Percentiles rank a stretch among this genome's conserved stretches.
phyloP scores from a whole-genome alignment of 2,329 filamentous ascomycete species.

The Neophaeococcomyces aloes region DNA sequence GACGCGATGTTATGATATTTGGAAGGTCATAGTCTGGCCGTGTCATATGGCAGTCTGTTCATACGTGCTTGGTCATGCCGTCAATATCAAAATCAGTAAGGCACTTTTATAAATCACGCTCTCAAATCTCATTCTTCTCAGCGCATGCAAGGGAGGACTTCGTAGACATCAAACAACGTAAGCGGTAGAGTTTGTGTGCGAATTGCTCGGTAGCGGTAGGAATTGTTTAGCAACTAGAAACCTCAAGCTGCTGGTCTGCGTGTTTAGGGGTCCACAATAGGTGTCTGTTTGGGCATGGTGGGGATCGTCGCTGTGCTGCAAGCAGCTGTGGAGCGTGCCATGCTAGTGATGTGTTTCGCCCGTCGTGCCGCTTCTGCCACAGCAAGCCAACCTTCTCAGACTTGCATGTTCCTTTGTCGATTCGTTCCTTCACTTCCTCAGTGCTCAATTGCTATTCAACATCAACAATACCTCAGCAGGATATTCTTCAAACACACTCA shows the following conservation, averaged over 20 bases:
- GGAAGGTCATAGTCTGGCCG: constrained; percentile 4
- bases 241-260: background rate
- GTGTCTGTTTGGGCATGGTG: constrained; percentile 1
- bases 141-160: background rate
- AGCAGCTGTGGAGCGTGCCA: background rate
- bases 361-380: constrained; percentile 1
- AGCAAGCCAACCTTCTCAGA: background rate
- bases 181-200: background rate
- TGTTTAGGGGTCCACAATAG: background rate
- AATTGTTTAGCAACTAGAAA: background rate
- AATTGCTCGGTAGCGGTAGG: background rate
- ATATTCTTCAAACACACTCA: constrained; percentile 1
- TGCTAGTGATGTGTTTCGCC: background rate
- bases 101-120: no score
- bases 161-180: background rate
- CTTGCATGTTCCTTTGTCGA: background rate
- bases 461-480: background rate
- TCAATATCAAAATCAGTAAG: background rate
- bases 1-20: constrained; percentile 6
- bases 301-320: background rate
- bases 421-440: background rate
- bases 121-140: no score
- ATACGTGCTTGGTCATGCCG: background rate
- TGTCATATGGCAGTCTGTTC: constrained; percentile 5
- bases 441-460: constrained; percentile 4